These are phyloP conservation scores for Fusarium sarcochroum DNA, from an alignment of 2,329 filamentous ascomycete genomes.

Conservation along the genomic window DNA sequence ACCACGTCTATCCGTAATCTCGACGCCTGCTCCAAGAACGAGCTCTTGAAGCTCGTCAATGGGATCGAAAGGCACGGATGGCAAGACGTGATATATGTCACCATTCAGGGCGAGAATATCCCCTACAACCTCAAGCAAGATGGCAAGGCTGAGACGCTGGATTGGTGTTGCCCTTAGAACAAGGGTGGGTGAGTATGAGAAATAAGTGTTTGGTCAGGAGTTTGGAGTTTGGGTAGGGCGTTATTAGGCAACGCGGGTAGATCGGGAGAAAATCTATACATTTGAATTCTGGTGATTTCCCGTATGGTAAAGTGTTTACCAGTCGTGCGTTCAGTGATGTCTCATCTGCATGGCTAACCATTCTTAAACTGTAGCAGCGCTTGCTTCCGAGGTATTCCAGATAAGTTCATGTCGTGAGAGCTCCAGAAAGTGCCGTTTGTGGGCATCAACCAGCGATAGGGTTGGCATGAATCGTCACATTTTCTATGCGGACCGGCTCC, in stretches of 20 bases:
- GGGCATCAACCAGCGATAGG: constrained; percentile 73
- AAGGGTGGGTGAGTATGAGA: not conserved
- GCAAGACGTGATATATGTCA: constrained; percentile 49
- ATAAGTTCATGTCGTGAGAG: not conserved
- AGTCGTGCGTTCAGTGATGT: not conserved
- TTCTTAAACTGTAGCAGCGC: not conserved
- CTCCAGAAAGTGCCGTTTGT: not conserved
- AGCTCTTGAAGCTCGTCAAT: constrained; percentile 33
- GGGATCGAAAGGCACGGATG: constrained; percentile 38
- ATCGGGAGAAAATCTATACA: not conserved
- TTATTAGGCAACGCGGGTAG: not conserved
- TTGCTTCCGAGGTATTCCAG: constrained; percentile 3
- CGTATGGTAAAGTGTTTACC: not conserved
- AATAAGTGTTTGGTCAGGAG: not conserved
- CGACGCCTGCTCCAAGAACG: constrained; percentile 24
- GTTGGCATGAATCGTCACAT: constrained; percentile 83
- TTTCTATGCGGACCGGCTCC: constrained; percentile 75
- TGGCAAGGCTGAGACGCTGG: not conserved
- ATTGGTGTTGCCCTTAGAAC: constrained; percentile 3
- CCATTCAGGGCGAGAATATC: constrained; percentile 22
- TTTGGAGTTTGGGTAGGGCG: not conserved
- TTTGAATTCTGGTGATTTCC: not conserved
- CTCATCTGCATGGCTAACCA: not conserved
- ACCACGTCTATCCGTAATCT: constrained; percentile 7
- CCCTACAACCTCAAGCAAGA: constrained; percentile 22